Evolutionary conservation across 495 filamentous ascomycete genomes (phyloP).

Genomic region (Aspergillus coremiiformis): DNA sequence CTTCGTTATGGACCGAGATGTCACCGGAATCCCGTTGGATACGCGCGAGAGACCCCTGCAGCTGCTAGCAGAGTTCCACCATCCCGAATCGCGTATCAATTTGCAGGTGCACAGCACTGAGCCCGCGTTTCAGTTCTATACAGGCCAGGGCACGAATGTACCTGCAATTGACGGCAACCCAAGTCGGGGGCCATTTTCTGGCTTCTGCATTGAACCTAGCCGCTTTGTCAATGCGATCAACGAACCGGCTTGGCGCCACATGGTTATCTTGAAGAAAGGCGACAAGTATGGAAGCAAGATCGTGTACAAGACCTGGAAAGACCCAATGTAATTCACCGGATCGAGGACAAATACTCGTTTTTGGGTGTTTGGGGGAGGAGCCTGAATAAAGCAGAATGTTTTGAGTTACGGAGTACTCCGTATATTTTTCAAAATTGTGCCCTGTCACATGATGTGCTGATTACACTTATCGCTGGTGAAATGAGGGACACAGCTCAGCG

Average conservation of each 20-base stretch:
- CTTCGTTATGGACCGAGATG: slow-evolving; percentile 66
- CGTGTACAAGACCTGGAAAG: slow-evolving; percentile 76
- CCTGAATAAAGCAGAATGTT: no score
- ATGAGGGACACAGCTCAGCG: slow-evolving; percentile 2
- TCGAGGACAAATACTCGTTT: not conserved
- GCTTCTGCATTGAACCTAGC: slow-evolving; percentile 87
- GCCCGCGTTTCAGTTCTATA: slow-evolving; percentile 96
- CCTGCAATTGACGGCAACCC: slow-evolving; percentile 58
- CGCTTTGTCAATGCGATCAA: slow-evolving; percentile 86
- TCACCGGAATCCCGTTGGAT: slow-evolving; percentile 61
- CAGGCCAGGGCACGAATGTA: slow-evolving; percentile 76
- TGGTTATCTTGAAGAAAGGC: slow-evolving; percentile 72
- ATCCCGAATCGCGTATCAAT: slow-evolving; percentile 63
- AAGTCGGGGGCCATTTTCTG: slow-evolving; percentile 55
- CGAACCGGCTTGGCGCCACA: slow-evolving; percentile 65
- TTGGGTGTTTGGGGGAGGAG: not conserved
- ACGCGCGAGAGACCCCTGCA: slow-evolving; percentile 60
- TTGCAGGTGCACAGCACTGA: slow-evolving; percentile 84
- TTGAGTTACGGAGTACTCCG: no score
- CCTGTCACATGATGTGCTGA: slow-evolving; percentile 8
- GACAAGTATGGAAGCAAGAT: slow-evolving; percentile 70
- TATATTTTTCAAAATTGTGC: not conserved
- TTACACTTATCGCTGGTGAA: slow-evolving; percentile 6
- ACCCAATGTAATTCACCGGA: slow-evolving; percentile 15
- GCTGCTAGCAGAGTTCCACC: slow-evolving; percentile 58